Evolutionary conservation across 2,329 filamentous ascomycete species (phyloP).

Genomic region (Colletotrichum sp.): DNA sequence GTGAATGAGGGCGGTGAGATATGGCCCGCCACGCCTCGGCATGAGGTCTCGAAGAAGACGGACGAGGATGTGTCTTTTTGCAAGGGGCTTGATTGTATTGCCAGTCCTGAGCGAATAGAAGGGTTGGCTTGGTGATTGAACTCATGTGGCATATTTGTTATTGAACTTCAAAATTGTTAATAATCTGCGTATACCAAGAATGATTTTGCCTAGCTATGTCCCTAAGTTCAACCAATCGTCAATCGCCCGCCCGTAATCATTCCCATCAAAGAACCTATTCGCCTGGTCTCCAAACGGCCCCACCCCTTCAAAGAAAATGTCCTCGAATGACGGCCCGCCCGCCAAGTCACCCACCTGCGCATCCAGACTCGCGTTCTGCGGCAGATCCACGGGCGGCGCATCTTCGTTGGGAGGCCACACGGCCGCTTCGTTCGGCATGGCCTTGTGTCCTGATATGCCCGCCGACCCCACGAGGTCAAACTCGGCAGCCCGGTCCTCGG

Average conservation of each 20-base stretch:
- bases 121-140: not conserved
- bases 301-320: slow-evolving; percentile 25
- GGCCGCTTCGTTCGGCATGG: slow-evolving; percentile 36
- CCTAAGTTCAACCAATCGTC: slow-evolving; percentile 34
- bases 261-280: slow-evolving; percentile 33
- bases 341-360: not conserved
- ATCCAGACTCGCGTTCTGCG: not conserved
- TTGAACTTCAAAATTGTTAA: rapidly evolving
- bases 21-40: not conserved
- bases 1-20: not conserved
- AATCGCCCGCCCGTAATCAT: slow-evolving; percentile 38
- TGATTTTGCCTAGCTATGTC: not conserved
- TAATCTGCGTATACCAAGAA: not conserved
- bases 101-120: not conserved
- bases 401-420: slow-evolving; percentile 37
- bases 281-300: slow-evolving; percentile 26
- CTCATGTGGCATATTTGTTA: rapidly evolving
- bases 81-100: not conserved
- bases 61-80: not conserved
- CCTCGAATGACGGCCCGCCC: slow-evolving; percentile 15
- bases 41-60: not conserved
- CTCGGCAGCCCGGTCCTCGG: slow-evolving; percentile 27
- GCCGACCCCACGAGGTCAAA: slow-evolving; percentile 41
- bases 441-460: slow-evolving; percentile 41
- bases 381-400: not conserved